phyloP scores from a whole-genome alignment of 73 alveolate species.

The Tetrahymena malaccensis region DNA sequence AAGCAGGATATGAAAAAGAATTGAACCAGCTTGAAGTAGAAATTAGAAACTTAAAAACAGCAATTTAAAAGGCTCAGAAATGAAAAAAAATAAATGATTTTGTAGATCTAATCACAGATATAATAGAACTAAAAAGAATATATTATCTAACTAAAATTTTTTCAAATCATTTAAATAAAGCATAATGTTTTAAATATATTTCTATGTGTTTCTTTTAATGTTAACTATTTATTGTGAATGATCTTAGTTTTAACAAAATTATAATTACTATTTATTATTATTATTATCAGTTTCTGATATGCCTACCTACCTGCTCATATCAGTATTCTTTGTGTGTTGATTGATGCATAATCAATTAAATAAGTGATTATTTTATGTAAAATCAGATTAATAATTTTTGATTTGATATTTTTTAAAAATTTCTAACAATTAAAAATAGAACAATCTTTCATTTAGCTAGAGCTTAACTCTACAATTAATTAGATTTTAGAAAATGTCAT shows the following conservation, averaged over 20 bases:
- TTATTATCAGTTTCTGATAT: no score
- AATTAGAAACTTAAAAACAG: not conserved
- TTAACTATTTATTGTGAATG: no score
- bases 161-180: no score
- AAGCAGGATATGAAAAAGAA: not conserved
- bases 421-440: not conserved
- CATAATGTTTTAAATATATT: no score
- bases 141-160: not conserved
- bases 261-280: no score
- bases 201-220: no score
- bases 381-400: not conserved
- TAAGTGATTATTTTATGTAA: not conserved
- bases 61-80: not conserved
- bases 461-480: not conserved
- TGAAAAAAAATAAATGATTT: not conserved
- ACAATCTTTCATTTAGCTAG: not conserved
- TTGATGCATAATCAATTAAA: not conserved
- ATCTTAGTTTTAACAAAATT: no score
- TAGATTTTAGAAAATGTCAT: not conserved
- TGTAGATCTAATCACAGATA: no score
- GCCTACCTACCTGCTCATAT: no score
- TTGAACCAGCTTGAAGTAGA: not conserved
- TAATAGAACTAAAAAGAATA: no score
- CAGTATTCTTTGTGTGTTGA: not conserved
- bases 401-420: not conserved